Base-by-base conservation (phyloP, 2,329 filamentous ascomycete genomes). In the Ophiostoma triangulosporum region DNA sequence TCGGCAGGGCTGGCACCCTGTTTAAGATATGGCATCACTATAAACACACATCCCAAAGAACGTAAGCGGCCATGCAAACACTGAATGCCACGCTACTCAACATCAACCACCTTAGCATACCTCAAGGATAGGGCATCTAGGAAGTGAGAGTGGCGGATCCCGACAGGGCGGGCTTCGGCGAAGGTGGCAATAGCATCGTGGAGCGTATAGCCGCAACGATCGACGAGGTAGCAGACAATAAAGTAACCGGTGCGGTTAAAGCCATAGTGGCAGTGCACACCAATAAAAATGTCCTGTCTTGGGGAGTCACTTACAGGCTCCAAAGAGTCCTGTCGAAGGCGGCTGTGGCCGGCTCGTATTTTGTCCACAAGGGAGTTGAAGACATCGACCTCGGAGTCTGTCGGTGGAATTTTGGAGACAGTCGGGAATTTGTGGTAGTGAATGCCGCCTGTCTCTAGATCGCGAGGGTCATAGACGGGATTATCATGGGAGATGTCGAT, bases 221-320 rank as follows among this genome's bases (percentile, higher is more conserved):
- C 89, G 14, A 96, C 83, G n/a, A 97, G 72, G 64, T 96, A 97
- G 62, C 83, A 88, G 31, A 88, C 84, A 50, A 97, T 80, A 64
- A 96, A 86, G 65, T 91, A 95, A 0, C 91, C 91, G 0, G 91
- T 96, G 22, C 90, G 79, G 65, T 97, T 96, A 70, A 94, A 96
- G 0, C 91, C 91, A 61, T 96, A 96, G 63, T 97, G 91, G 62
- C 91, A 97, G 65, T 97, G 91, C 0, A 95, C 88, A 2, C 84
- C 90, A 51, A 95, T 78, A 48, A 83, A 48, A 3, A 29, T 17
- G 7, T 2, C 20, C 15, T 45, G 15, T 5, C 40, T 2, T 26
- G 24, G 15, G 7, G 14, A 31, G 15, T 17, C 43, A 15, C 17
- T 15, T 4, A 14, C 26, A 8, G 26, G 29, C 8, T 46, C 24